phyloP scores from a whole-genome alignment of 345 rosid species.

The Rhodomyrtus tomentosa region DNA sequence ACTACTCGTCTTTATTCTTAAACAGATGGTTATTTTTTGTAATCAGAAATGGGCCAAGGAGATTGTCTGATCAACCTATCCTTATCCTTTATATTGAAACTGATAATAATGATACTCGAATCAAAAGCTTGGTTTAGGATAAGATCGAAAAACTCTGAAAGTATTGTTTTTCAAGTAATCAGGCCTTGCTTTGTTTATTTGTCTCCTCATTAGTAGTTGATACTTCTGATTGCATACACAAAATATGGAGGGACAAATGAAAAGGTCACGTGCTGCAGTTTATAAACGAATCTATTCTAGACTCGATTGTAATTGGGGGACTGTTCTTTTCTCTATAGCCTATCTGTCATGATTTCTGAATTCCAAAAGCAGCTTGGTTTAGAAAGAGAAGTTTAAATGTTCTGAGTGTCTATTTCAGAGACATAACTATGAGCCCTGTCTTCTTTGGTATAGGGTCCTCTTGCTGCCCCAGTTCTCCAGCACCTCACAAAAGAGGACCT shows the following conservation, averaged over 20 bases:
- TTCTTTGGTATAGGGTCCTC: constrained; percentile 61
- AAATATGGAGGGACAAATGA: background rate
- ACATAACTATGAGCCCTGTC: background rate
- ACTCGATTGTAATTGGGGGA: background rate
- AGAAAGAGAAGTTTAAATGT: background rate
- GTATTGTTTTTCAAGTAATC: background rate
- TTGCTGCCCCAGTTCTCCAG: constrained; percentile 87
- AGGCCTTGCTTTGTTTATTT: background rate
- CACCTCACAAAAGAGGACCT: constrained; percentile 77
- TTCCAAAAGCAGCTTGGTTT: background rate
- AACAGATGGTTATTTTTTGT: background rate
- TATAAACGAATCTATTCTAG: background rate
- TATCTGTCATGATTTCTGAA: background rate
- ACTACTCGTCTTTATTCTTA: background rate
- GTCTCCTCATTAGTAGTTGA: background rate
- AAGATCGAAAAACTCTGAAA: background rate
- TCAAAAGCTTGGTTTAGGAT: background rate
- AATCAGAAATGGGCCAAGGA: background rate
- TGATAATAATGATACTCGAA: background rate
- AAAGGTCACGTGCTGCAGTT: background rate
- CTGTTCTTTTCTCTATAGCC: background rate
- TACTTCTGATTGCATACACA: background rate
- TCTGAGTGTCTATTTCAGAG: background rate
- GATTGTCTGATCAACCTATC: background rate
- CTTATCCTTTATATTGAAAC: background rate